Evolutionary conservation across 2,329 filamentous ascomycete species (phyloP), one percentile per base, ranked within the genome.

Genomic region (Fusarium sp.): DNA sequence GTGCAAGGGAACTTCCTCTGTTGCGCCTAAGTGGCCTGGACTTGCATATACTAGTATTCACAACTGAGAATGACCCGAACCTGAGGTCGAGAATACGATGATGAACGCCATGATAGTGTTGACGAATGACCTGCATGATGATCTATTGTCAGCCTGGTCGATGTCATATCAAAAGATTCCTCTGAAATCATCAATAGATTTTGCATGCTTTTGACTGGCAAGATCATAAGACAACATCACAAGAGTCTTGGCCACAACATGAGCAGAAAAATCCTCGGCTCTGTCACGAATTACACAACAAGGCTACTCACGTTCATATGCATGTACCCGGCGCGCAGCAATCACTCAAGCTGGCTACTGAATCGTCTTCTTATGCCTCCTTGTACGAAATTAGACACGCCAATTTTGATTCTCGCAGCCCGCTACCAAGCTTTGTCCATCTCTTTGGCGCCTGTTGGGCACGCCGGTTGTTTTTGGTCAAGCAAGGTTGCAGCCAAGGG

Each of bases 391-490:
- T 61, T 63, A 66, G 52, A 60, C 41, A 63, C 57, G 49, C 56
- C 59, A 47, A 61, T 51, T 62, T 59, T 66, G 60, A 49, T 39
- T 70, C 41, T 63, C 38, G 51, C 54, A 70, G 51, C 39, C 59
- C 31, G 35, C 47, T 58, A 67, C 61, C 58, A 51, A 71, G 62
- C 47, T 60, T 67, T 70, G 69, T 64, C 66, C 60, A 48, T 61
- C 55, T 52, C 44, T 62, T 56, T 74, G 55, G 61, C 52, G 41
- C 47, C 44, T 55, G 54, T 61, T 45, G 20, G 60, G 57, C 48
- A 63, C 70, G 59, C 65, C 62, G 57, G 57, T 73, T 59, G 71
- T 51, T 67, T 64, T 69, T 71, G 65, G 64, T 54, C 61, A 73
- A 60, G 49, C 41, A 73, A 73, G 58, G 57, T 73, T 66, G 57